phyloP scores from a whole-genome alignment of 208 protist species.

The Vickermania ingenoplastis region DNA sequence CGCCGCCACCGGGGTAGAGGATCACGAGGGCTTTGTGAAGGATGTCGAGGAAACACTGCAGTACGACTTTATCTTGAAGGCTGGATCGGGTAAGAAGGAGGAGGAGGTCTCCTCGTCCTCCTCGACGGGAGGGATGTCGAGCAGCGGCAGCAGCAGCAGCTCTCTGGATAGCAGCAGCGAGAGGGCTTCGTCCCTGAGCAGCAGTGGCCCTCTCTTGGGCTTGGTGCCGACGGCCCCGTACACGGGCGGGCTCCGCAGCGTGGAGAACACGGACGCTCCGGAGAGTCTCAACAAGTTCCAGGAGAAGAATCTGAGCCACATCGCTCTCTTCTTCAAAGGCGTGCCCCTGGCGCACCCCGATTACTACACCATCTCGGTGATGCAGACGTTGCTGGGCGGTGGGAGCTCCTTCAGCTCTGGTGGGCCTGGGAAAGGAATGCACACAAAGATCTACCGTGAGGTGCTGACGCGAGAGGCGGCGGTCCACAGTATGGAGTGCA shows the following conservation, averaged over 20 bases:
- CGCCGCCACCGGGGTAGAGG: slow-evolving; percentile 68
- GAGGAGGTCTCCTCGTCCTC: neutral
- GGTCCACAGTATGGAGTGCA: slow-evolving; percentile 80
- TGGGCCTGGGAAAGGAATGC: slow-evolving; percentile 90
- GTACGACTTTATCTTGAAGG: slow-evolving; percentile 34
- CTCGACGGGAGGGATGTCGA: neutral
- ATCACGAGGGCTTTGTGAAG: slow-evolving; percentile 56
- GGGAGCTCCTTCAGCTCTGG: slow-evolving; percentile 87
- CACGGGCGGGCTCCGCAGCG: slow-evolving; percentile 57
- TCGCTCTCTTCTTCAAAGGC: slow-evolving; percentile 79
- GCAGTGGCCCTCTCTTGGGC: neutral
- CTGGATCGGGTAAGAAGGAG: neutral
- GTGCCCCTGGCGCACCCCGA: slow-evolving; percentile 75
- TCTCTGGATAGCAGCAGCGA: neutral
- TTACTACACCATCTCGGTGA: slow-evolving; percentile 83
- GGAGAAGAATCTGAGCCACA: slow-evolving; percentile 86
- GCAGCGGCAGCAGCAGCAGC: neutral
- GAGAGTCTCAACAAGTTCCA: slow-evolving; percentile 88
- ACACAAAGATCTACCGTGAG: slow-evolving; percentile 87
- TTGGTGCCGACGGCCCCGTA: slow-evolving; percentile 29
- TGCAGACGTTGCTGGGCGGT: slow-evolving; percentile 83
- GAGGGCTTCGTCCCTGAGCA: neutral
- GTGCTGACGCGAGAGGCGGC: slow-evolving; percentile 66
- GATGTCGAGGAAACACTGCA: slow-evolving; percentile 50
- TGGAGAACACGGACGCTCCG: slow-evolving; percentile 78